phyloP scores from a whole-genome alignment of 768 basidiomycete genomes.

The Boletus tomentosulus region DNA sequence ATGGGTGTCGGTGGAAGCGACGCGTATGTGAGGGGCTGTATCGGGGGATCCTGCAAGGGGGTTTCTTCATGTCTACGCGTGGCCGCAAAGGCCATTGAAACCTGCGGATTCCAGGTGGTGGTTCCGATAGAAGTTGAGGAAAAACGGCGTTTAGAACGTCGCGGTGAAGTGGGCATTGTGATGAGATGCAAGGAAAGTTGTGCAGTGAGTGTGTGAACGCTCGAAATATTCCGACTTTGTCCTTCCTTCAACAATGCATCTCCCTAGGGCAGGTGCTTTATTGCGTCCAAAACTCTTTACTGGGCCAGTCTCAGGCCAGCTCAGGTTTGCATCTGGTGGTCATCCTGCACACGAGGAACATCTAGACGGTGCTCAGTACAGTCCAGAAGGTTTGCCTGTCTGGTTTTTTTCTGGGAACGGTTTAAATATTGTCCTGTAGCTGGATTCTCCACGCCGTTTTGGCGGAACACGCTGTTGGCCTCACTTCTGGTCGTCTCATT shows the following conservation, averaged over 20 bases:
- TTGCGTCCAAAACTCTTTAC: conserved; percentile 33
- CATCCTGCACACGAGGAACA: conserved; percentile 40
- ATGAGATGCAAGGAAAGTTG: background rate
- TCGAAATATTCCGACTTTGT: background rate
- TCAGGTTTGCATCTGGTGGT: conserved; percentile 42
- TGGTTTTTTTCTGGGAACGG: background rate
- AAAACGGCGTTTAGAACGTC: conserved; percentile 32
- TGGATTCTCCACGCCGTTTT: conserved; percentile 62
- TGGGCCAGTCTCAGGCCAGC: conserved; percentile 30
- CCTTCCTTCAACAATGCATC: conserved; percentile 14
- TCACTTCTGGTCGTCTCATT: conserved; percentile 48
- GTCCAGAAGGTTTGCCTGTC: conserved; percentile 54
- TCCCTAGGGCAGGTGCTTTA: conserved; percentile 37
- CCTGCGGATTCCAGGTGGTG: conserved; percentile 21
- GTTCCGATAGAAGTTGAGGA: conserved; percentile 26
- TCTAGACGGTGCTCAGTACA: conserved; percentile 41
- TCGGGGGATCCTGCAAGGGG: conserved; percentile 3
- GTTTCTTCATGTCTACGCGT: conserved; percentile 14
- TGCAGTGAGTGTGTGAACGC: conserved; percentile 19
- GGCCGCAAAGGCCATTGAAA: conserved; percentile 6
- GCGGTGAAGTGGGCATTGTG: conserved; percentile 31
- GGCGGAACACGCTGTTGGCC: conserved; percentile 58
- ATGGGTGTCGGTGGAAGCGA: conserved; percentile 76
- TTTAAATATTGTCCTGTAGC: conserved; percentile 11
- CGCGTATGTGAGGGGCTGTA: conserved; percentile 53